Evolutionary conservation across 129 eudicot genomes (phyloP), one percentile per base, ranked within the genome.

Genomic region (Rutidosis leptorrhynchoides): DNA sequence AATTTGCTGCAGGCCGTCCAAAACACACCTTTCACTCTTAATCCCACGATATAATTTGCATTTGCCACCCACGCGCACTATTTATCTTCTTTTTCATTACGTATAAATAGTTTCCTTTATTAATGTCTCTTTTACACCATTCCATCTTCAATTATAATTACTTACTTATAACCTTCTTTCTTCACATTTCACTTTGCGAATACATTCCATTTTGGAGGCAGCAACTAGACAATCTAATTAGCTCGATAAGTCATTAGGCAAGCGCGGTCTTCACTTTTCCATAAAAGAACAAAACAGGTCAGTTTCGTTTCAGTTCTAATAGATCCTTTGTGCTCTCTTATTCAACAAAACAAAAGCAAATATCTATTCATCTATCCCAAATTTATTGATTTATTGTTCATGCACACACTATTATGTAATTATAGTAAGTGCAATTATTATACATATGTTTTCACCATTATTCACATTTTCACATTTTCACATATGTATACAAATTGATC

Each of bases 1-100:
- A 84, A 80, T 79, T 67, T 74, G 78, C 69, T 80, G 86, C 86
- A 79, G 82, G 90, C 94, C 96, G 94, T 81, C 96, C 96, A 83
- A 72, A 85, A 75, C 83, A 78, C 64, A 76, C 73, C 80, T 76
- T 84, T 73, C 64, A 81, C 68, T 71, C 76, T 26, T 75, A 76
- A 70, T 68, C 74, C 74, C 78, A 81, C 87, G 11, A 43, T 12
- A n/a, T n/a, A n/a, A 9, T 5, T 32, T 33, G 42, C 28, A 55
- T 24, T 59, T 58, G 68, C 79, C 79, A 58, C 73, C 79, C 96
- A 89, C 84, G 90, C 94, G 90, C 80, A 85, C 59, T 52, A 29
- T 64, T 49, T 66, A 27, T 56, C 62, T 26, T 19, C 52, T 58
- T 33, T 64, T 61, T 58, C 57, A 62, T 64, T 35, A n/a, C 48